Conservation (phyloP, 169 alveolate species). For the Plasmodium adleri region DNA sequence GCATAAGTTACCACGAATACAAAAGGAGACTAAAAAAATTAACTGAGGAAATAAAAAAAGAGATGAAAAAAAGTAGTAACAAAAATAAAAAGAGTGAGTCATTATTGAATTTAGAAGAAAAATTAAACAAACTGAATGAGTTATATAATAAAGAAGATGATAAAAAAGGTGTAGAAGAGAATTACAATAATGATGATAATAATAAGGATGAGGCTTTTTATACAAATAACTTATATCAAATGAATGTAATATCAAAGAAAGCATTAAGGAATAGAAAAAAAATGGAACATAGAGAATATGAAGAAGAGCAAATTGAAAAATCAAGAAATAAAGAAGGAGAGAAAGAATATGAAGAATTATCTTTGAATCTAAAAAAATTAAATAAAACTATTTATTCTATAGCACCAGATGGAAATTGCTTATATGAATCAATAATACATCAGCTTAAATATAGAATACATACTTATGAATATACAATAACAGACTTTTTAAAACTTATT, state of each 20-base stretch:
- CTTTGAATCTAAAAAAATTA: slow-evolving; percentile 13
- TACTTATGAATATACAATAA: slow-evolving; percentile 17
- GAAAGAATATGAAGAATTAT: slow-evolving; percentile 41
- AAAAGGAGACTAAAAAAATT: slow-evolving; percentile 55
- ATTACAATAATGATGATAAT: not conserved
- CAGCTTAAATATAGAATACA: slow-evolving; percentile 47
- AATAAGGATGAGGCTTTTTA: not conserved
- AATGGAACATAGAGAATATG: slow-evolving; percentile 32
- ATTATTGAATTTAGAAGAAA: slow-evolving; percentile 49
- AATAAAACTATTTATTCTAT: slow-evolving; percentile 56
- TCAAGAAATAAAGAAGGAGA: slow-evolving; percentile 48
- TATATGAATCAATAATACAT: slow-evolving; percentile 70
- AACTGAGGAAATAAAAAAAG: slow-evolving; percentile 67
- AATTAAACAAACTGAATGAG: slow-evolving; percentile 29
- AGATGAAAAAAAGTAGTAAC: slow-evolving; percentile 46
- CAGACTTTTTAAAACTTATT: slow-evolving; percentile 26
- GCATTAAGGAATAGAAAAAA: slow-evolving; percentile 45
- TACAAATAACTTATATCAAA: slow-evolving; percentile 30
- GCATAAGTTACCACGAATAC: slow-evolving; percentile 50
- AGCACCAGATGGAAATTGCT: slow-evolving; percentile 72
- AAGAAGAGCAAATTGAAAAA: slow-evolving; percentile 32
- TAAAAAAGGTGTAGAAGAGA: not conserved
- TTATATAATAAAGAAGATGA: slow-evolving; percentile 21
- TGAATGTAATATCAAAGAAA: slow-evolving; percentile 38
- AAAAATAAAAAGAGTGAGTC: slow-evolving; percentile 45